Evolutionary conservation across 2,329 filamentous ascomycete species (phyloP).

Genomic region (Penicillium sp.): DNA sequence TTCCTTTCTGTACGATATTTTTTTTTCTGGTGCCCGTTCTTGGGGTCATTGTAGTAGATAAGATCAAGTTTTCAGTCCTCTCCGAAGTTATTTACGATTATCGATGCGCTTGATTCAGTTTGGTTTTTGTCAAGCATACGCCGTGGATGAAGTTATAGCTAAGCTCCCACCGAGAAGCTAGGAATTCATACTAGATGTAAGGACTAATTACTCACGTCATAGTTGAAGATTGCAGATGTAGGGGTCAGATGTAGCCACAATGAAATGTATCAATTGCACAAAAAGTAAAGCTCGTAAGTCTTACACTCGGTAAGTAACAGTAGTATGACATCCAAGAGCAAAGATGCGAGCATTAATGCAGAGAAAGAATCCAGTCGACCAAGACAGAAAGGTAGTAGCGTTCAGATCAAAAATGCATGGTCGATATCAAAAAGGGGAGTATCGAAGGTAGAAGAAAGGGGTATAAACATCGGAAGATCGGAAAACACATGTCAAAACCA

Average conservation of each 20-base stretch:
- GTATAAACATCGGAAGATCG: constrained; percentile 9
- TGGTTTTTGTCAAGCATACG: neutral
- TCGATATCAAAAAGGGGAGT: constrained; percentile 1
- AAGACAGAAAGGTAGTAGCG: constrained; percentile 4
- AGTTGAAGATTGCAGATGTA: neutral
- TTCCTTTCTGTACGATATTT: constrained; percentile 8
- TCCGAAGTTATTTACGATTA: neutral
- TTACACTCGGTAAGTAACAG: constrained; percentile 9
- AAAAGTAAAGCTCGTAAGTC: constrained; percentile 7
- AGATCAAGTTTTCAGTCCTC: neutral
- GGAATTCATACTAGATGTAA: neutral
- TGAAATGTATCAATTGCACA: neutral
- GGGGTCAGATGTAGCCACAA: neutral
- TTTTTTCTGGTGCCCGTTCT: neutral
- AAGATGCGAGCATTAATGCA: constrained; percentile 5
- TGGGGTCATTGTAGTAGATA: constrained; percentile 8
- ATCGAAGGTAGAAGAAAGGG: constrained; percentile 2
- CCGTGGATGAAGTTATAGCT: neutral
- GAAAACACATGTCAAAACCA: constrained; percentile 3
- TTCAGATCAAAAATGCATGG: neutral
- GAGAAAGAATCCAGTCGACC: constrained; percentile 1
- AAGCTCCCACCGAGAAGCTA: neutral
- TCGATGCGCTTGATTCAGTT: neutral
- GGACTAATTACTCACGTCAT: neutral
- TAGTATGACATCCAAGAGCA: constrained; percentile 7